phyloP scores from a whole-genome alignment of 441 rosid genomes.

The Adansonia grandidieri region DNA sequence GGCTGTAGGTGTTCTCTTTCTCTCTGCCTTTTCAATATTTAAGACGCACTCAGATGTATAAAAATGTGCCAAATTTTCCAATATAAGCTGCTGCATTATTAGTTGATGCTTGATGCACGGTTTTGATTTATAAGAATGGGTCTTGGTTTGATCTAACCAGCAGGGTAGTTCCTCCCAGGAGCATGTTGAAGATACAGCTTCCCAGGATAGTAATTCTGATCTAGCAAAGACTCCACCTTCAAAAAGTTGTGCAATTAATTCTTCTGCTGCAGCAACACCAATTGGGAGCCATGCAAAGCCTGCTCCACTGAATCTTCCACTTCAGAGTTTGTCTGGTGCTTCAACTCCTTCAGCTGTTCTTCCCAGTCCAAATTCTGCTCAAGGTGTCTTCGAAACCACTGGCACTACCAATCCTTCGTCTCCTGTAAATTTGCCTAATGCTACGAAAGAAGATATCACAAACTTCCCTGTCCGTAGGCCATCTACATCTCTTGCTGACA shows the following conservation, averaged over 20 bases:
- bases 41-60: not conserved
- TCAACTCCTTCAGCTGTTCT: constrained; percentile 47
- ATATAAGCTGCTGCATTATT: not conserved
- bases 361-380: constrained; percentile 58
- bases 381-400: constrained; percentile 62
- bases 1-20: constrained; percentile 48
- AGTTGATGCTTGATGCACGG: not conserved
- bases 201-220: constrained; percentile 74
- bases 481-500: constrained; percentile 72
- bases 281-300: constrained; percentile 56
- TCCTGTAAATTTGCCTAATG: constrained; percentile 49
- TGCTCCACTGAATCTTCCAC: constrained; percentile 55
- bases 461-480: constrained; percentile 66
- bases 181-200: constrained; percentile 71
- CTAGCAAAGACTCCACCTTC: constrained; percentile 73
- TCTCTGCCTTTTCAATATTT: not conserved
- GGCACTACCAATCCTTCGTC: constrained; percentile 64
- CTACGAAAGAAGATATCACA: constrained; percentile 77
- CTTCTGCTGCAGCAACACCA: constrained; percentile 70
- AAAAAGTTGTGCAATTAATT: constrained; percentile 58
- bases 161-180: constrained; percentile 63
- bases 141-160: constrained; percentile 37
- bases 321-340: constrained; percentile 48
- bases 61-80: not conserved
- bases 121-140: constrained; percentile 5